Evolutionary conservation across 768 basidiomycete genomes (phyloP), one percentile per base, ranked within the genome.

Genomic region (Artomyces pyxidatus): DNA sequence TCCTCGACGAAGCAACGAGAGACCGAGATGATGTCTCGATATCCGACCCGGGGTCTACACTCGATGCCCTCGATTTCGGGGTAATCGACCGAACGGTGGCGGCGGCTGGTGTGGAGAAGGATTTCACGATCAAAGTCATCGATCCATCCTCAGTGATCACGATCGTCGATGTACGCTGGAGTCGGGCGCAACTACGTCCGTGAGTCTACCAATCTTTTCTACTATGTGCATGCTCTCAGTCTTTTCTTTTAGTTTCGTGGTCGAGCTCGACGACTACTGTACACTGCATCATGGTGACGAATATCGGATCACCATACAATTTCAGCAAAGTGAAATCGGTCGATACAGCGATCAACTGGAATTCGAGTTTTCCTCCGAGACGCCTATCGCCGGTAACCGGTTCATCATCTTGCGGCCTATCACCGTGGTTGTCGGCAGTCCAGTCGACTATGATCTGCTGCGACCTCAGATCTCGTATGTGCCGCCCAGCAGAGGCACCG

Each of bases 361-460:
- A 37, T 63, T 81, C 14, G 49, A 69, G 2, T 78, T 81, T 50
- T 54, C 65, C 35, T 66, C 76, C 45, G 49, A 55, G 0, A 50
- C 55, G 4, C n/a, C n/a, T n/a, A n/a, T n/a, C n/a, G 61, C 63
- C 4, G 54, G 57, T 26, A 51, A 63, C 17, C 66, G 64, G 3
- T 80, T 80, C 58, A 54, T 72, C 32, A 78, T 81, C 45, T 68
- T 69, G 0, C 72, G 81, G 2, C 59, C 56, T 6, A 52, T 81
- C 1, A 49, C 54, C 22, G 78, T 71, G 8, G 71, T 71, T 5
- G 71, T 79, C 26, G 81, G 81, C 1, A 70, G 67, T 8, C 54
- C 59, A 23, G 72, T 67, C 6, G 79, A 81, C 54, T 68, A 77
- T 41, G 75, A 76, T 12, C 61, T 62, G 2, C 63, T 82, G 23